A percentile compares a stretch with the other conserved stretches of the same genome.
These are phyloP conservation scores for Nannizzia gypsea DNA, from an alignment of 2,329 filamentous ascomycete genomes.

Conservation along the genomic window DNA sequence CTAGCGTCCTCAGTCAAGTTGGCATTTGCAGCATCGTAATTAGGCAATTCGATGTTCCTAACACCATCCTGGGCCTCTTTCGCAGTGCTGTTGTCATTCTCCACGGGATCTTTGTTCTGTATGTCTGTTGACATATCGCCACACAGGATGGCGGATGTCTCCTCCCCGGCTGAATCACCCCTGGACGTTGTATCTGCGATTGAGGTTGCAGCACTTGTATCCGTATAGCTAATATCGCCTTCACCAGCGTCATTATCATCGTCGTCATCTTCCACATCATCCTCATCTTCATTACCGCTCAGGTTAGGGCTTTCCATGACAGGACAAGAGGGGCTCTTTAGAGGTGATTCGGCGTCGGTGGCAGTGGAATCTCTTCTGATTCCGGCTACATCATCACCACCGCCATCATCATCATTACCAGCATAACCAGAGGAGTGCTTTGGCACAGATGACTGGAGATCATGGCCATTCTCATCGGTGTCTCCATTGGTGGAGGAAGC, in stretches of 20 bases:
- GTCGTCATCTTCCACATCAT: slow-evolving; percentile 2
- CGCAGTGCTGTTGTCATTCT: neutral
- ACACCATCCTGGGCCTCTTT: neutral
- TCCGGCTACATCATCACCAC: slow-evolving; percentile 2
- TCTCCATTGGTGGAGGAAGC: slow-evolving; percentile 20
- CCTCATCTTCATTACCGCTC: slow-evolving; percentile 5
- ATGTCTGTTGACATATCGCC: neutral
- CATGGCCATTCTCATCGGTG: neutral
- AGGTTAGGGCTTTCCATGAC: slow-evolving; percentile 3
- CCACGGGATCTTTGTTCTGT: neutral
- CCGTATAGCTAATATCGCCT: slow-evolving; percentile 4
- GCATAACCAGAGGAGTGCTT: neutral
- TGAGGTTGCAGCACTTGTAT: slow-evolving; percentile 2
- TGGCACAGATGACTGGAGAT: slow-evolving; percentile 1
- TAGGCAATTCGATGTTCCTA: neutral
- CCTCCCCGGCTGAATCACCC: neutral
- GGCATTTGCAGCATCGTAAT: neutral
- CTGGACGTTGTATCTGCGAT: neutral
- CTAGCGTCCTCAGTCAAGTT: neutral
- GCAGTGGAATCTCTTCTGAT: slow-evolving; percentile 3
- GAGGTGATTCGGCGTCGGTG: slow-evolving; percentile 8
- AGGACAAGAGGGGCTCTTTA: slow-evolving; percentile 12
- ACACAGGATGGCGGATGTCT: neutral
- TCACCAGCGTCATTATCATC: slow-evolving; percentile 1
- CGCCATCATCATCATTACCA: slow-evolving; percentile 4